Evolutionary conservation across 305 asterid species (phyloP).

Genomic region (Rubia balearica): DNA sequence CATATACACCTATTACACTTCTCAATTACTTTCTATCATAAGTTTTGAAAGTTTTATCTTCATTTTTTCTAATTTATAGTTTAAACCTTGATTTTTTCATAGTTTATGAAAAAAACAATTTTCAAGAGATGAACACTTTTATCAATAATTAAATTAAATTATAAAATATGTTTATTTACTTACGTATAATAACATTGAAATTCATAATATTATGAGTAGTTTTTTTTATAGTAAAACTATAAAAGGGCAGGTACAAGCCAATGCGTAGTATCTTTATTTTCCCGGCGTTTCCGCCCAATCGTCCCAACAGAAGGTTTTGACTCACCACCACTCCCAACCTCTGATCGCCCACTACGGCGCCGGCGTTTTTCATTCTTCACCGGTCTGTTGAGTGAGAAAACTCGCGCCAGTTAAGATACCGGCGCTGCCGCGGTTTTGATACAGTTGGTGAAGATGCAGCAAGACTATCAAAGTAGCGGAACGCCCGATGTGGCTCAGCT

Average conservation of each 20-base stretch:
- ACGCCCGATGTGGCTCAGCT: conserved; percentile 60
- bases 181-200: too few species aligned
- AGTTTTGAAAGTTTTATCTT: too few species aligned
- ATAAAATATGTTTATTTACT: too few species aligned
- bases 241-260: neutral
- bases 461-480: conserved; percentile 34
- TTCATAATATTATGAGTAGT: too few species aligned
- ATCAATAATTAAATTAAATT: too few species aligned
- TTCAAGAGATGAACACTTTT: too few species aligned
- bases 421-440: conserved; percentile 4
- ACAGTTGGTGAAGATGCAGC: conserved; percentile 31
- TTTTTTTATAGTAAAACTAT: too few species aligned
- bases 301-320: neutral
- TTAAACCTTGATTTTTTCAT: too few species aligned
- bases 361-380: neutral
- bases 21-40: too few species aligned
- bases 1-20: too few species aligned
- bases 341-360: conserved; percentile 1
- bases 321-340: neutral
- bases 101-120: too few species aligned
- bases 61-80: too few species aligned
- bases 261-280: neutral
- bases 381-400: neutral
- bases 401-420: neutral
- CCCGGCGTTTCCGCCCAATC: conserved; percentile 8